Conservation (phyloP, 257 asterid species). For the Handroanthus guayacan region DNA sequence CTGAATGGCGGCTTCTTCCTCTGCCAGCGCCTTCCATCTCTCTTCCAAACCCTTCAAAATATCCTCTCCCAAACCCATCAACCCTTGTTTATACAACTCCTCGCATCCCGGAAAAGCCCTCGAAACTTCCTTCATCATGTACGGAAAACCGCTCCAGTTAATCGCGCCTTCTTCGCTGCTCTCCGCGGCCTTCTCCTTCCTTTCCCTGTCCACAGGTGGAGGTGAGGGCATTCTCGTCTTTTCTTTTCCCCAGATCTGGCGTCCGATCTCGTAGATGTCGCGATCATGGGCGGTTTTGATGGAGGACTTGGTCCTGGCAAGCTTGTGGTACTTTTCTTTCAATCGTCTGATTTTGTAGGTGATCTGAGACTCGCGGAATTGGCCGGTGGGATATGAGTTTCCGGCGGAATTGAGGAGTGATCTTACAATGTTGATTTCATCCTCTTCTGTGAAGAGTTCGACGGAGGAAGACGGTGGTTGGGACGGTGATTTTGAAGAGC, state of each 20-base stretch:
- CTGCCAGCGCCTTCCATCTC: slow-evolving; percentile 34
- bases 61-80: slow-evolving; percentile 29
- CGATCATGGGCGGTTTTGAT: slow-evolving; percentile 36
- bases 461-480: background rate
- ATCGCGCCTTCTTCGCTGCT: background rate
- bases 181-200: background rate
- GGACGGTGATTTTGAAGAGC: background rate
- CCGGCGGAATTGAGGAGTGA: background rate
- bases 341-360: slow-evolving; percentile 11
- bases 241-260: slow-evolving; percentile 32
- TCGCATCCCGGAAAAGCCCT: background rate
- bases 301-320: slow-evolving; percentile 30
- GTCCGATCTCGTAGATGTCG: slow-evolving; percentile 15
- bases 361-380: slow-evolving; percentile 22
- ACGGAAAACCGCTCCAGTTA: slow-evolving; percentile 33
- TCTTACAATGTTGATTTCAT: slow-evolving; percentile 30
- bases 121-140: slow-evolving; percentile 16
- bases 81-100: slow-evolving; percentile 25
- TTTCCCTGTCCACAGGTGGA: background rate
- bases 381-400: background rate
- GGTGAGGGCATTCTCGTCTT: background rate
- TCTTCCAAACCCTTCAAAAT: slow-evolving; percentile 32
- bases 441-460: slow-evolving; percentile 29
- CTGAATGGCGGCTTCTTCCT: slow-evolving; percentile 30
- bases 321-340: slow-evolving; percentile 37